Conservation (phyloP, 306 rosid species). For the Senna siamea region DNA sequence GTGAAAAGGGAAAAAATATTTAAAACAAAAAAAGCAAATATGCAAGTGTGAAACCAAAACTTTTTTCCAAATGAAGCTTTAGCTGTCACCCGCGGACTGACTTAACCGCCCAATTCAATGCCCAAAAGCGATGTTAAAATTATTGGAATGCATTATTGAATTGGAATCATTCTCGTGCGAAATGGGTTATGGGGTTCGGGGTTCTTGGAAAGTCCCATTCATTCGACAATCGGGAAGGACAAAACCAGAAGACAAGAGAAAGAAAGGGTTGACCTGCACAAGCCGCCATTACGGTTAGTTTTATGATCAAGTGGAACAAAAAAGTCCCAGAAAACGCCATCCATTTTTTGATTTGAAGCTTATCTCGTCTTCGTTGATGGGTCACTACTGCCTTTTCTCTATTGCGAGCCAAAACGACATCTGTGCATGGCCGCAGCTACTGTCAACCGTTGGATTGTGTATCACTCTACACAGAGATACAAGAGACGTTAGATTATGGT, state of each 20-base stretch:
- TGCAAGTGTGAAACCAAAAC: conserved; percentile 50
- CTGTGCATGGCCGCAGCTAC: background rate
- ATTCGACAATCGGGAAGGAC: conserved; percentile 46
- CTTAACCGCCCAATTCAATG: conserved; percentile 29
- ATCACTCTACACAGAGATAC: background rate
- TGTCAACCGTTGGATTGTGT: background rate
- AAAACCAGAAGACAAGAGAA: background rate
- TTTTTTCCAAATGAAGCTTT: conserved; percentile 37
- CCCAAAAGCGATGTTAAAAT: background rate
- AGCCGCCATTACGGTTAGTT: conserved; percentile 27
- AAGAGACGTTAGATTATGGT: background rate
- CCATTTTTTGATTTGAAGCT: background rate
- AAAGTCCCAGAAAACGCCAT: background rate
- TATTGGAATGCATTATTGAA: background rate
- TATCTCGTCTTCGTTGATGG: background rate
- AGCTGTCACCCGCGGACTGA: conserved; percentile 45
- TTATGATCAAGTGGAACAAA: conserved; percentile 40
- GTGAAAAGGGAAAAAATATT: conserved; percentile 17
- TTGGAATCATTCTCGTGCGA: background rate
- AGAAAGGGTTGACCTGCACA: conserved; percentile 39
- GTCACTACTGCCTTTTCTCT: background rate
- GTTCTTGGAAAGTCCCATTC: conserved; percentile 41
- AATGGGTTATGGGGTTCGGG: conserved; percentile 28
- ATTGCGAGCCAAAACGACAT: background rate
- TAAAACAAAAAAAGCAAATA: background rate